Base-by-base conservation (phyloP, 331 rosid genomes). In the Acacia pycnantha region DNA sequence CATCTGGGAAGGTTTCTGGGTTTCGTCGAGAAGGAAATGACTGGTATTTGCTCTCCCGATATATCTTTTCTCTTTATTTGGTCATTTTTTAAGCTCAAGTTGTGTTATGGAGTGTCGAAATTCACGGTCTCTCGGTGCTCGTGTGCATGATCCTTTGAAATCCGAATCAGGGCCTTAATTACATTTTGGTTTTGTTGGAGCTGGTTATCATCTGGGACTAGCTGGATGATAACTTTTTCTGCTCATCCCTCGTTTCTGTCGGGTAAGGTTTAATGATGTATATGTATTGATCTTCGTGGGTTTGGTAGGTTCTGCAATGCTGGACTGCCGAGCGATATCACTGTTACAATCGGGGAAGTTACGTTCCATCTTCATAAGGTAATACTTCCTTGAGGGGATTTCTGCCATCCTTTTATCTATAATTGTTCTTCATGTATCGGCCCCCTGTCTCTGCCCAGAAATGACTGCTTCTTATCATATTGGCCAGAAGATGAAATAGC, bases 311-410 rank as follows among this genome's bases (percentile, higher is more conserved):
- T 83, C 78, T 91, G 90, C 87, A 86, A 81, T 75, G 78, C 90
- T 11, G 90, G 90, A 86, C 79, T 91, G 84, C 90, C 88, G 1
- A 88, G 93, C 74, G 95, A 91, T 83, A 85, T 91, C 43, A 79
- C 84, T 77, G 76, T 89, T 76, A 77, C 86, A 62, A 85, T 91
- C 53, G 89, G 84, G 11, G 87, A 79, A 21, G 85, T 86, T 9
- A 85, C 81, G 78, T 91, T 91, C 81, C 93, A 91, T 85, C 90
- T 91, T 77, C 95, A 91, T 79, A 89, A 89, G 91, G 95, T 89
- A 77, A 19, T 69, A 27, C 56, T 83, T 54, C 65, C 33, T 73
- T 77, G 53, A 56, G 27, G 29, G 27, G 13, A 18, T 7, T 33
- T 66, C 64, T 54, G 22, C 51, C 72, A 11, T 81, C n/a, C 58